phyloP scores from a whole-genome alignment of 768 basidiomycete species.

The Collybiopsis luxurians region DNA sequence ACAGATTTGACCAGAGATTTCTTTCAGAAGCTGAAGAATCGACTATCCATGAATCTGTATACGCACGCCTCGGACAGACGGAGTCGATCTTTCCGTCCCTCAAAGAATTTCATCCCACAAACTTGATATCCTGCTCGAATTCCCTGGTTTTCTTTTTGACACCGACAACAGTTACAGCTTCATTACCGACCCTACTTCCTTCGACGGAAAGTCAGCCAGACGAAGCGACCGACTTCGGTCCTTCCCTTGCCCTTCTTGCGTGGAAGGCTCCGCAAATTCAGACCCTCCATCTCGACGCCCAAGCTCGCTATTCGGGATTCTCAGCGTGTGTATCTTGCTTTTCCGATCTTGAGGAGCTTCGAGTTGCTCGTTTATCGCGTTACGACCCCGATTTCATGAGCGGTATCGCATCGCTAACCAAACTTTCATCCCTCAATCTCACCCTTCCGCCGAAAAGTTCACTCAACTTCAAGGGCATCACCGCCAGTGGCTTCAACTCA shows the following conservation, averaged over 20 bases:
- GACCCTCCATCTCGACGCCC: background rate
- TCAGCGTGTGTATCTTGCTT: background rate
- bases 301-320: slow-evolving; percentile 1
- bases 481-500: background rate
- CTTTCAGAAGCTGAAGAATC: background rate
- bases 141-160: background rate
- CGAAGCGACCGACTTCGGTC: background rate
- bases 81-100: background rate
- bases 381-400: slow-evolving; percentile 1
- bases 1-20: background rate
- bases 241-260: background rate
- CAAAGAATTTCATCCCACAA: background rate
- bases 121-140: background rate
- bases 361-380: background rate
- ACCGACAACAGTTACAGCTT: background rate
- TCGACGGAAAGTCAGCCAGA: background rate
- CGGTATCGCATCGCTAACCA: background rate
- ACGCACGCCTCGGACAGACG: slow-evolving; percentile 2
- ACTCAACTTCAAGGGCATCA: background rate
- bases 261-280: background rate
- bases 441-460: background rate
- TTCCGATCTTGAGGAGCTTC: background rate
- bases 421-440: background rate
- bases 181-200: background rate
- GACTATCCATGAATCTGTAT: background rate